These are phyloP conservation scores for Beauveria scarabaeidicola DNA, from an alignment of 2,329 filamentous ascomycete species.

Conservation along the genomic window DNA sequence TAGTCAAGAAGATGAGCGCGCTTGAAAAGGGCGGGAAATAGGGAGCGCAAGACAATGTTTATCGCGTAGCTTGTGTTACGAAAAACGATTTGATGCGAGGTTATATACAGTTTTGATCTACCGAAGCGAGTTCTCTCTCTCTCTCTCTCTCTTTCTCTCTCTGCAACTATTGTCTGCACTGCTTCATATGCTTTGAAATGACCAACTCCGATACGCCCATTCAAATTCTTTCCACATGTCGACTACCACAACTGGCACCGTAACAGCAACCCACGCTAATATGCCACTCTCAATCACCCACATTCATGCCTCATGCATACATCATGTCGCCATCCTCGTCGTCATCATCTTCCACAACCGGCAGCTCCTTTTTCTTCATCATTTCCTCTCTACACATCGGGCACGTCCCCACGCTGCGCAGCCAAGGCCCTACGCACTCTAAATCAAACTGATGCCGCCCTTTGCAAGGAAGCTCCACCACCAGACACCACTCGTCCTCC, in stretches of 20 bases:
- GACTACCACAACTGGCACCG: constrained; percentile 6
- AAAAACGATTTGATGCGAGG: not conserved
- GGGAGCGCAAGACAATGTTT: not conserved
- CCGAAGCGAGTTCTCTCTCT: not conserved
- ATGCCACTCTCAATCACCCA: not conserved
- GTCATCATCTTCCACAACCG: constrained; percentile 38
- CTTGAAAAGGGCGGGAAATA: constrained; percentile 14
- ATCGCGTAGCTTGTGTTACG: too few relatives aligned
- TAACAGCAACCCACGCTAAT: not conserved
- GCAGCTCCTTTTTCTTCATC: constrained; percentile 43
- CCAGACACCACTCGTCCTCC: constrained; percentile 53
- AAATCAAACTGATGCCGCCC: constrained; percentile 52
- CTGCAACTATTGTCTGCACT: not conserved
- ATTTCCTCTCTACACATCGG: constrained; percentile 55
- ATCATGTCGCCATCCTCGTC: constrained; percentile 45
- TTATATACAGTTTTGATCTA: not conserved
- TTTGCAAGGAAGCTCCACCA: constrained; percentile 57
- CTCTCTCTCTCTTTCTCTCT: too few relatives aligned
- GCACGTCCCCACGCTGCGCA: constrained; percentile 55
- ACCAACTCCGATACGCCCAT: constrained; percentile 18
- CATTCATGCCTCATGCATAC: constrained; percentile 23
- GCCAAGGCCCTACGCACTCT: constrained; percentile 60
- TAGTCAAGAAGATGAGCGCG: constrained; percentile 16
- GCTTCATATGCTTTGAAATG: not conserved
- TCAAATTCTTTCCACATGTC: not conserved